Evolutionary conservation across 345 rosid species (phyloP).

Genomic region (Gynandropsis gynandra): DNA sequence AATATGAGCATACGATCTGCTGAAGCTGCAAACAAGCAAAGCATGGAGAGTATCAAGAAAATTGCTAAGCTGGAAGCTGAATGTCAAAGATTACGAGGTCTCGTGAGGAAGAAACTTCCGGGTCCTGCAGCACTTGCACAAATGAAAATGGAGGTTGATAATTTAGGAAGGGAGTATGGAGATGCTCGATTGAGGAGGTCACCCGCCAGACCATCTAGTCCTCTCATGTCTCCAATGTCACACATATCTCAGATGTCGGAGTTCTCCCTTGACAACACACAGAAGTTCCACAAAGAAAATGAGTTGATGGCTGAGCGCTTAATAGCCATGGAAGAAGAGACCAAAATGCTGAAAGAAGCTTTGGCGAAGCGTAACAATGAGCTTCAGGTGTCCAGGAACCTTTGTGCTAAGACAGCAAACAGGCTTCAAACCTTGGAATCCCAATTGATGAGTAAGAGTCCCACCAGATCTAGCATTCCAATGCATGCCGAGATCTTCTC

Average conservation of each 20-base stretch:
- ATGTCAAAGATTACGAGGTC: conserved; percentile 56
- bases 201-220: conserved; percentile 58
- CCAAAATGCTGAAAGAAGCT: conserved; percentile 97
- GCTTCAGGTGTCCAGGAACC: conserved; percentile 84
- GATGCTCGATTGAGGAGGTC: conserved; percentile 67
- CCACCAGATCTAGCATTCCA: conserved; percentile 30
- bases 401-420: conserved; percentile 74
- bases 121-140: conserved; percentile 99
- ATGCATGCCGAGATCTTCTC: too few relatives aligned
- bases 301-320: conserved; percentile 73
- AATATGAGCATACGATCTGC: conserved; percentile 83
- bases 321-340: conserved; percentile 91
- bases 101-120: conserved; percentile 87
- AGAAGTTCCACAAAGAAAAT: conserved; percentile 69
- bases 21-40: conserved; percentile 86
- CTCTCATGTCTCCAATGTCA: conserved; percentile 45
- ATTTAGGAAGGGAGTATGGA: conserved; percentile 69
- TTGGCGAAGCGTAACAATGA: conserved; percentile 88
- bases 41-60: conserved; percentile 78
- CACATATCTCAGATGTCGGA: conserved; percentile 35
- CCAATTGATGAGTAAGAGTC: conserved; percentile 41
- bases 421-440: conserved; percentile 73
- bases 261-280: conserved; percentile 59
- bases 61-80: conserved; percentile 91
- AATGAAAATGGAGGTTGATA: conserved; percentile 97